Base-by-base conservation (phyloP, 129 eudicot genomes). In the Gnaphalium uliginosum region DNA sequence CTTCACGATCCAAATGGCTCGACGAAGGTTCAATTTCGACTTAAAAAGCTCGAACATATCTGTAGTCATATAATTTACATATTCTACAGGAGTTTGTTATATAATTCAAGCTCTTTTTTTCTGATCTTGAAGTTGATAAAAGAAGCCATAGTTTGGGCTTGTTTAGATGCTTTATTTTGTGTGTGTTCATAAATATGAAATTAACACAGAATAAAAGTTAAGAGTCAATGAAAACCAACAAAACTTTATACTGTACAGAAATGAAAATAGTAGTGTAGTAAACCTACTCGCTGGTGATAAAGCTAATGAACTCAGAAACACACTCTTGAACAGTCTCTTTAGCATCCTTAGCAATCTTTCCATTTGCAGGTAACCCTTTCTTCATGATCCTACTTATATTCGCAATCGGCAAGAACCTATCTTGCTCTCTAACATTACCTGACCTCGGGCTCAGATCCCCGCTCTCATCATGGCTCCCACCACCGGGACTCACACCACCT, bases 281-380 rank as follows among this genome's bases (percentile, higher is more conserved):
- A 0, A 26, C 53, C 15, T 81, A 89, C 90, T 87, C 96, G 96
- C 96, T 89, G 29, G 96, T 89, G 60, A 89, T 79, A 71, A 89
- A 89, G 71, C 92, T 85, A 59, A 89, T 87, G 81, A 89, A 89
- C 88, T 89, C 96, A 10, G 96, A 89, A 4, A 89, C 90, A 46
- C 96, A 89, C 41, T 89, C 96, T 85, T 87, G 96, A 27, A 89
- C 87, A 24, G 92, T 89, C 82, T 89, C 96, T 79, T 89, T 89
- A 69, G 96, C 86, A 26, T 89, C 96, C 82, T 89, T 89, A 5
- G 96, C 92, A 32, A 87, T 87, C 58, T 89, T 89, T 1, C 92
- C 96, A 41, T 89, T 89, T 3, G 89, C 82, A 5, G 92, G 92
- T 19, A 89, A 75, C 13, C 85, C 96, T 76, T 85, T 89, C 76